Evolutionary conservation across 768 basidiomycete species (phyloP), one percentile per base, ranked within the genome.

Genomic region (Tricholoma matsutake): DNA sequence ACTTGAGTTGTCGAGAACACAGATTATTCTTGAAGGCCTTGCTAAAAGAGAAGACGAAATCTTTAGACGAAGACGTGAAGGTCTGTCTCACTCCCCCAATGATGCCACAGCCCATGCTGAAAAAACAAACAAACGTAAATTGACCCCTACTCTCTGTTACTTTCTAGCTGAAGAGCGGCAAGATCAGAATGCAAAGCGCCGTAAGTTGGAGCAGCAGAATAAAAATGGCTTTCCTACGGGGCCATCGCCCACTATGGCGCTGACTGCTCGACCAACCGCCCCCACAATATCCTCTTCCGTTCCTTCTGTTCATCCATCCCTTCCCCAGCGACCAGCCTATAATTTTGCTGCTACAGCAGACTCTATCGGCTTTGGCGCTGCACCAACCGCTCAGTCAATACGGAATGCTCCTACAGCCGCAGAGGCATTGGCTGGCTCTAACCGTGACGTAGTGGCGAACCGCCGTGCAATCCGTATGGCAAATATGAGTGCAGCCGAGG

Each of bases 11-110:
- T 78, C 84, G 54, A 82, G 96, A 75, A 92, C 89, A 53, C 91
- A 97, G 79, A 87, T 98, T 70, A 97, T 99, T 69, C 84, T 99
- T 73, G 92, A 96, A 74, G 96, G 95, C 61, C 81, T 99, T 63
- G 95, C 96, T n/a, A 83, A 81, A 73, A 81, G 90, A 70, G 97
- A 99, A 78, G 94, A 96, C 77, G 95, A 94, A 53, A 98, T 99
- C 66, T 98, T 99, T 77, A 80, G 89, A 69, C 86, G 84, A 71
- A 83, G 96, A 70, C 90, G 90, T 76, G 95, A 98, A 86, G 83
- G 95, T 96, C 72, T 75, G 89, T 83, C 69, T 67, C 61, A 61
- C 58, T 61, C 55, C 63, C 22, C 54, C 52, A 59, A 60, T 56
- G n/a, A 53, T 32, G n/a, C 28, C 63, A 57, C 59, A 60, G 61